These are phyloP conservation scores for Lactifluus echinatus DNA, from an alignment of 768 basidiomycete genomes.

Conservation along the genomic window DNA sequence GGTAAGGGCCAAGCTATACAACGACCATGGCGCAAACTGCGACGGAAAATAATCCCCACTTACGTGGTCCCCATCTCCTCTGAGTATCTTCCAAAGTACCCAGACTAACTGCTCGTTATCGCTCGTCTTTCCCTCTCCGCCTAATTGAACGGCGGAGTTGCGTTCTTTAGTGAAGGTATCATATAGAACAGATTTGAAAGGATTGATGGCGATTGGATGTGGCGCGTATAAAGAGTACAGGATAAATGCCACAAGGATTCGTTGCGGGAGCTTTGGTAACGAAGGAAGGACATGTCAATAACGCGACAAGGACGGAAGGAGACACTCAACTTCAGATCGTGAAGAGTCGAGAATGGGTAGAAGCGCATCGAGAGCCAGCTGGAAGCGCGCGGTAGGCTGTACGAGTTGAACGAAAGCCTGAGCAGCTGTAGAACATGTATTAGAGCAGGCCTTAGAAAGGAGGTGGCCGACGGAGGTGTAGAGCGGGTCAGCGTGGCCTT, in stretches of 20 bases:
- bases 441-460: constrained; percentile 52
- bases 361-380: constrained; percentile 76
- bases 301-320: not conserved
- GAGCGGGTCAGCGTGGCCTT: constrained; percentile 38
- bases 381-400: constrained; percentile 68
- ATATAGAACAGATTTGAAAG: constrained; percentile 68
- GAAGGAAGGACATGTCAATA: not conserved
- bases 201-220: constrained; percentile 71
- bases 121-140: constrained; percentile 40
- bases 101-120: constrained; percentile 73
- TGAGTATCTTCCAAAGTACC: constrained; percentile 82
- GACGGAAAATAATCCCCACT: constrained; percentile 24
- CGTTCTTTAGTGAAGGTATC: constrained; percentile 62
- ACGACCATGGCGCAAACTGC: constrained; percentile 13
- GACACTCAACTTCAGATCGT: constrained; percentile 19
- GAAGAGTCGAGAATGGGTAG: constrained; percentile 55
- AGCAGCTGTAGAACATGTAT: constrained; percentile 71
- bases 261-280: constrained; percentile 49
- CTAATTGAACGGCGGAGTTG: constrained; percentile 45
- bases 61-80: constrained; percentile 76
- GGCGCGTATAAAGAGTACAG: constrained; percentile 74
- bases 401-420: constrained; percentile 70
- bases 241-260: constrained; percentile 73
- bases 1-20: constrained; percentile 71
- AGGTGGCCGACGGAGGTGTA: constrained; percentile 61